phyloP scores from a whole-genome alignment of 2,329 filamentous ascomycete genomes.

The Lachnellula occidentalis region DNA sequence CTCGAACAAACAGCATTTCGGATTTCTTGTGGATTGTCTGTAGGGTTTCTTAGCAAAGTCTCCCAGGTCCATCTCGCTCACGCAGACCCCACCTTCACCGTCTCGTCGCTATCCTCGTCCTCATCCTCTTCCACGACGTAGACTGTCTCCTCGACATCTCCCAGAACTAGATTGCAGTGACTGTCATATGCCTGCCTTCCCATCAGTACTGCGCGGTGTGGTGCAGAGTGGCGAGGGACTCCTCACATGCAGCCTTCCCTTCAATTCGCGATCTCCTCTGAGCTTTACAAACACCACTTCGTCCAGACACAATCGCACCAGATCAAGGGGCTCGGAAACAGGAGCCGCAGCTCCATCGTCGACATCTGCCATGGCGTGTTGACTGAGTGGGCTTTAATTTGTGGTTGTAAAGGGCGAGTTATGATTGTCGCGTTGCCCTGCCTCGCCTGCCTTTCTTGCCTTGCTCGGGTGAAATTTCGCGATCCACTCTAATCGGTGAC shows the following conservation, averaged over 20 bases:
- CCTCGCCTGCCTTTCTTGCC: no score
- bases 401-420: not conserved
- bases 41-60: not conserved
- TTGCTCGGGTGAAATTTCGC: not conserved
- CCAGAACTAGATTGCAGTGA: conserved; percentile 94
- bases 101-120: conserved; percentile 73
- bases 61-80: not conserved
- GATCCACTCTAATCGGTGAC: not conserved
- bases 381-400: not conserved
- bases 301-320: conserved; percentile 89
- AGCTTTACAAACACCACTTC: conserved; percentile 97
- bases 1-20: conserved; percentile 97
- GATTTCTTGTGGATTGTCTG: conserved; percentile 94
- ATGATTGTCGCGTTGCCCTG: not conserved
- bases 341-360: conserved; percentile 64
- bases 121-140: conserved; percentile 90
- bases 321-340: conserved; percentile 87
- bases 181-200: conserved; percentile 82
- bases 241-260: conserved; percentile 87
- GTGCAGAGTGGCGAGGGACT: conserved; percentile 1
- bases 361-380: conserved; percentile 68
- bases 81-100: conserved; percentile 57
- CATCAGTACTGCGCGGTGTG: conserved; percentile 15
- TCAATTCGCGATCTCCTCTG: conserved; percentile 88
- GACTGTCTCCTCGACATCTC: conserved; percentile 95